These are phyloP conservation scores for Cercospora nicotianae DNA, from an alignment of 2,329 filamentous ascomycete genomes.

Conservation along the genomic window DNA sequence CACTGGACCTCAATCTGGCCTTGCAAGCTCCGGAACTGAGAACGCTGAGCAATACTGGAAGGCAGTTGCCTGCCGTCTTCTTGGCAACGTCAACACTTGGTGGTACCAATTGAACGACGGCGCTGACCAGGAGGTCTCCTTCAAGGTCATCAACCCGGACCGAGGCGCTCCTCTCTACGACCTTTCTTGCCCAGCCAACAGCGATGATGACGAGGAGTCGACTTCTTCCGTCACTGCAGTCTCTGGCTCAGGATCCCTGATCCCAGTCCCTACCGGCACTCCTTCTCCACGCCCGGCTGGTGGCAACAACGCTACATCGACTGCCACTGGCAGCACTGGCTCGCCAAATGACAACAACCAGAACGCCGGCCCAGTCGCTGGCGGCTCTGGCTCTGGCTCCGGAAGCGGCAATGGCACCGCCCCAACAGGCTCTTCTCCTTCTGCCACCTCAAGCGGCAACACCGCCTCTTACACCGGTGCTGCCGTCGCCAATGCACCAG, in stretches of 20 bases:
- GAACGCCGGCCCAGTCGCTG: conserved; percentile 3
- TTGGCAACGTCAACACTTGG: conserved; percentile 63
- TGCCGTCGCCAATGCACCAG: conserved; percentile 7
- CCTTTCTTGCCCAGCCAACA: conserved; percentile 48
- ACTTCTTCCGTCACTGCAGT: neutral
- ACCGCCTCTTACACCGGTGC: conserved; percentile 8
- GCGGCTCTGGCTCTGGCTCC: neutral
- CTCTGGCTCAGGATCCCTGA: neutral
- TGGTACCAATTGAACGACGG: conserved; percentile 65
- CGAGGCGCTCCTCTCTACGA: conserved; percentile 25
- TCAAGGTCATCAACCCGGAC: conserved; percentile 41
- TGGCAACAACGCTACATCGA: neutral
- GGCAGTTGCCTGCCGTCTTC: conserved; percentile 69
- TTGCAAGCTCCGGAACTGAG: conserved; percentile 60
- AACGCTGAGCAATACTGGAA: conserved; percentile 80
- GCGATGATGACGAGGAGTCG: conserved; percentile 9
- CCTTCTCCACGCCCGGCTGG: conserved; percentile 9
- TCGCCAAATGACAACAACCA: conserved; percentile 11
- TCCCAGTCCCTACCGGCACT: conserved; percentile 1
- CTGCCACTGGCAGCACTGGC: neutral
- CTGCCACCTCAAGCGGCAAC: neutral
- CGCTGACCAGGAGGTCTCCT: conserved; percentile 41
- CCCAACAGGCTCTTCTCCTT: neutral
- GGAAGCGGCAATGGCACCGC: neutral
- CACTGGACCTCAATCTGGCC: conserved; percentile 61